Evolutionary conservation across 306 rosid species (phyloP).

Genomic region (Rubus parviflorus): DNA sequence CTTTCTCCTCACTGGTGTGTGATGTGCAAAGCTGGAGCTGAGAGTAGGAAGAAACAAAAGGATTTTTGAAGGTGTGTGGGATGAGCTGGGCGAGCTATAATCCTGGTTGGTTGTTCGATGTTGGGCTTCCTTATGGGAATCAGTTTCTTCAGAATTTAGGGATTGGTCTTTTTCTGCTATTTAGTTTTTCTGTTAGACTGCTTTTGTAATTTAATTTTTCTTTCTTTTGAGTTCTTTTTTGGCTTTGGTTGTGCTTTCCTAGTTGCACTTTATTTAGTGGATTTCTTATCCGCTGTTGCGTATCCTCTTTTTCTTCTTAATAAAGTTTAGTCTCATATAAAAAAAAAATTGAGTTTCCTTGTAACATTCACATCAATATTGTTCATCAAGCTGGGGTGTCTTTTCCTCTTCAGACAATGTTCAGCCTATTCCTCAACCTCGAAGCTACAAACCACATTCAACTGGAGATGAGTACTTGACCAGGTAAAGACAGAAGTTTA

Average conservation of each 20-base stretch:
- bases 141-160: background rate
- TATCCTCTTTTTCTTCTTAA: background rate
- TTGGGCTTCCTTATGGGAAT: background rate
- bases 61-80: background rate
- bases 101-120: no score
- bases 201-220: background rate
- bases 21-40: background rate
- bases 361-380: background rate
- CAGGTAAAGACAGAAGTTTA: slow-evolving; percentile 58
- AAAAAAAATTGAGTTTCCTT: background rate
- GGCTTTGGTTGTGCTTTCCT: background rate
- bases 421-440: slow-evolving; percentile 50
- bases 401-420: slow-evolving; percentile 38
- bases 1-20: background rate
- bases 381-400: slow-evolving; percentile 11
- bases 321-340: background rate
- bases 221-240: background rate
- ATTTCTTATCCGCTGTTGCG: background rate
- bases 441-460: slow-evolving; percentile 41
- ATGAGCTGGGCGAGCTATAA: no score
- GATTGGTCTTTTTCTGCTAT: background rate
- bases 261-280: background rate
- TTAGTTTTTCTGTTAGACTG: background rate
- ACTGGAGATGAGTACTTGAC: slow-evolving; percentile 62
- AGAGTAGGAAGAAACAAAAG: background rate